Percentiles rank a stretch among this genome's conserved stretches.
phyloP scores from a whole-genome alignment of 441 rosid species.

The Sinapis alba region DNA sequence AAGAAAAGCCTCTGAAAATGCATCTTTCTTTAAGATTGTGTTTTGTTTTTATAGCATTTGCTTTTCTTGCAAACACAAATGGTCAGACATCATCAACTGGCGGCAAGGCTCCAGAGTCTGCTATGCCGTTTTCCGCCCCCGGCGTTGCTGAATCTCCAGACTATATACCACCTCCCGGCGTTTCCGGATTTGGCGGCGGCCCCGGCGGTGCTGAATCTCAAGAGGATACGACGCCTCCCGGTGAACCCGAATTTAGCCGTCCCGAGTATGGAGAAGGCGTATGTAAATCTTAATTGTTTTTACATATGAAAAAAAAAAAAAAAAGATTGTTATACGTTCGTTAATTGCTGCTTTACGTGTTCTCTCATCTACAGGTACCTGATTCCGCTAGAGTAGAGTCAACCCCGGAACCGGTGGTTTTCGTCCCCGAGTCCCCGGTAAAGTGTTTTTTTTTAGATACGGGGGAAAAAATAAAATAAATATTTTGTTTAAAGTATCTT shows the following conservation, averaged over 20 bases:
- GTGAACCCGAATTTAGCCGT: not conserved
- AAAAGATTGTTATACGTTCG: not conserved
- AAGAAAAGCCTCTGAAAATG: constrained; percentile 16
- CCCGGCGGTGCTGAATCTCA: too few species aligned
- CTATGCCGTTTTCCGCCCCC: not conserved
- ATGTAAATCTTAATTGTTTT: constrained; percentile 8
- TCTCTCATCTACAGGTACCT: not conserved
- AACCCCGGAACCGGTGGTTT: not conserved
- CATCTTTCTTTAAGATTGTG: constrained; percentile 16
- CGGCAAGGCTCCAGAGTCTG: not conserved
- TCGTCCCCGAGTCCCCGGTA: constrained; percentile 25
- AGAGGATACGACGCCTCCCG: not conserved
- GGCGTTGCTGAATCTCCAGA: not conserved
- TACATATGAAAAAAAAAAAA: not conserved
- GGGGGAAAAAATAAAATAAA: not conserved
- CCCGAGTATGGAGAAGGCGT: not conserved
- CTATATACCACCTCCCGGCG: too few species aligned
- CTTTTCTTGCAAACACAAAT: constrained; percentile 16
- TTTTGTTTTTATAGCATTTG: constrained; percentile 7
- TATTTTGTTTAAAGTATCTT: not conserved
- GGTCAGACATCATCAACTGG: not conserved
- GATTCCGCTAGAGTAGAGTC: not conserved
- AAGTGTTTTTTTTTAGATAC: not conserved
- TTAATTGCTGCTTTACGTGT: not conserved
- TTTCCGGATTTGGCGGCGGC: too few species aligned